These are phyloP conservation scores for Choiromyces venosus DNA, from an alignment of 495 filamentous ascomycete species.

Conservation along the genomic window DNA sequence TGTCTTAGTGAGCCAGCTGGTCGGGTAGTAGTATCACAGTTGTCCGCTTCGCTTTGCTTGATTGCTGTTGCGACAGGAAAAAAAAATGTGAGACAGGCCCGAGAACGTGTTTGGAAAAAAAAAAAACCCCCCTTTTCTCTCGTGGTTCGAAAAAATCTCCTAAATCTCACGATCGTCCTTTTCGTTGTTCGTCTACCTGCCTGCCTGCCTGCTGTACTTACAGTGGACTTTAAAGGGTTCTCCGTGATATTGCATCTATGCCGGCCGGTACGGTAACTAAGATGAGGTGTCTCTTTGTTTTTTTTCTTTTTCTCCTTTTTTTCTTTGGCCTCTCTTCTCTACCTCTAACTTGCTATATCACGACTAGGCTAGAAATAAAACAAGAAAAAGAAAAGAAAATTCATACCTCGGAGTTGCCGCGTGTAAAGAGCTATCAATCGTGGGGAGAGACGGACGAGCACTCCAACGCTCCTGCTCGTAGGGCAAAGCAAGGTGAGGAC, in stretches of 20 bases:
- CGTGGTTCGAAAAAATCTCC: conserved; percentile 1
- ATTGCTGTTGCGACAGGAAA: neutral
- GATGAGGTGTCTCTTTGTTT: neutral
- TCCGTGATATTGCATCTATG: neutral
- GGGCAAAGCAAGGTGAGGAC: neutral
- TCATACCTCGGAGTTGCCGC: neutral
- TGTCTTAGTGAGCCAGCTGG: conserved; percentile 24
- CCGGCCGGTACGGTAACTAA: neutral
- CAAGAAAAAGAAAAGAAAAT: neutral
- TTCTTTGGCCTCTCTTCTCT: neutral
- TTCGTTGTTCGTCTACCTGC: neutral
- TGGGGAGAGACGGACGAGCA: neutral
- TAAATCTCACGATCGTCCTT: conserved; percentile 38
- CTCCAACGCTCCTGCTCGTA: neutral
- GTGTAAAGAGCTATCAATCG: neutral
- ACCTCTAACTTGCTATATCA: neutral
- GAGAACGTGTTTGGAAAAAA: conserved; percentile 23
- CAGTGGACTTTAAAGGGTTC: neutral
- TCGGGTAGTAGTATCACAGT: conserved; percentile 11
- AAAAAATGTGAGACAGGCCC: conserved; percentile 15
- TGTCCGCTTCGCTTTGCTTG: neutral
- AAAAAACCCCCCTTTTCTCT: neutral
- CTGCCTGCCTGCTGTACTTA: neutral
- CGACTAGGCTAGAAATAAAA: neutral
- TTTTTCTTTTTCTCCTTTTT: neutral